A percentile compares a stretch with the other conserved stretches of the same genome.
phyloP scores from a whole-genome alignment of 164 flowering plant species.

The Tinospora cordifolia region DNA sequence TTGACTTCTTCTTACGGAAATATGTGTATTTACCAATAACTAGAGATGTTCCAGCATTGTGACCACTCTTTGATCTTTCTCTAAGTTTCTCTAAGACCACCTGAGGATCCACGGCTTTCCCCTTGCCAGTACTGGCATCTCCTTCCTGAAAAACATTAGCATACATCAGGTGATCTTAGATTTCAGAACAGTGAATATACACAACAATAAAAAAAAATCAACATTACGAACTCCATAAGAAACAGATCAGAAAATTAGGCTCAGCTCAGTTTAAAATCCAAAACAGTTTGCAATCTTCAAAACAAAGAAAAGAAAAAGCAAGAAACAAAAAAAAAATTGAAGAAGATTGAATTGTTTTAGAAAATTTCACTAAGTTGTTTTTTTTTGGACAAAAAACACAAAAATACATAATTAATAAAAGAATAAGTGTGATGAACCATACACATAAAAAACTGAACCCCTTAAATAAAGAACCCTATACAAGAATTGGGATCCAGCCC shows the following conservation, averaged over 20 bases:
- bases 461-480: too few species aligned
- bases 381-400: too few species aligned
- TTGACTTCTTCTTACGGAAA: constrained; percentile 52
- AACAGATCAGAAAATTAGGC: background rate
- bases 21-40: constrained; percentile 39
- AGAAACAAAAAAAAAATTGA: too few species aligned
- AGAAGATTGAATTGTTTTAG: too few species aligned
- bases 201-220: background rate
- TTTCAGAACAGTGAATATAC: background rate
- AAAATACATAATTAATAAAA: too few species aligned
- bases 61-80: constrained; percentile 21
- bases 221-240: background rate
- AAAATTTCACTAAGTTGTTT: too few species aligned
- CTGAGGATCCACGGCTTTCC: constrained; percentile 15
- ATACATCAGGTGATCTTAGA: constrained; percentile 7
- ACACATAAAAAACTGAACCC: too few species aligned
- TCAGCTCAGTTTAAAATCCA: too few species aligned
- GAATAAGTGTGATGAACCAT: too few species aligned
- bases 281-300: too few species aligned
- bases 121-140: constrained; percentile 12
- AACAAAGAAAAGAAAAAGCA: too few species aligned
- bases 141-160: constrained; percentile 29
- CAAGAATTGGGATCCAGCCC: too few species aligned
- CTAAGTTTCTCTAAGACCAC: constrained; percentile 15
- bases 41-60: constrained; percentile 17